A percentile compares a stretch with the other conserved stretches of the same genome.
Evolutionary conservation across 2,329 filamentous ascomycete genomes (phyloP).

Genomic region (Colletotrichum sp.): DNA sequence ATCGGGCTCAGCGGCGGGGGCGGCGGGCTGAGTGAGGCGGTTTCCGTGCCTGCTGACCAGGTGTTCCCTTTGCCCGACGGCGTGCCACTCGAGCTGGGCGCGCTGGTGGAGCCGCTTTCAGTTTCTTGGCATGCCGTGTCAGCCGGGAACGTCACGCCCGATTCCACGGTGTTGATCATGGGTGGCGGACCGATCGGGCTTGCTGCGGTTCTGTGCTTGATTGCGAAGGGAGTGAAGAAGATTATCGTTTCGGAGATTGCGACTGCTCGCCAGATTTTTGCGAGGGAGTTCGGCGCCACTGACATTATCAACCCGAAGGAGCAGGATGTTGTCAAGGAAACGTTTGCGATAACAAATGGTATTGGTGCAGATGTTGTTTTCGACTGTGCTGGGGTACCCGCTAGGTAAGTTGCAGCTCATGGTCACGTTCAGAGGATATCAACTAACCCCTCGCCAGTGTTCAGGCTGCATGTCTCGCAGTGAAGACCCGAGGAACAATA

Average conservation of each 20-base stretch:
- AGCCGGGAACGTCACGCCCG: slow-evolving; percentile 32
- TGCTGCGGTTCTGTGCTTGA: slow-evolving; percentile 63
- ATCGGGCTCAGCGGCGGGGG: slow-evolving; percentile 45
- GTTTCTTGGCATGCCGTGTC: slow-evolving; percentile 68
- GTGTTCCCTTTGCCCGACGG: slow-evolving; percentile 54
- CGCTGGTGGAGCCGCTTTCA: slow-evolving; percentile 66
- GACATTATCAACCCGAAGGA: slow-evolving; percentile 18
- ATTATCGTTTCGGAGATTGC: slow-evolving; percentile 66
- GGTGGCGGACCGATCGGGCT: slow-evolving; percentile 70
- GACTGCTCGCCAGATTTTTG: slow-evolving; percentile 53
- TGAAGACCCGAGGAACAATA: slow-evolving; percentile 27
- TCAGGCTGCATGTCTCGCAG: slow-evolving; percentile 24
- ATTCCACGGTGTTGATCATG: slow-evolving; percentile 57
- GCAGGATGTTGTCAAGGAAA: slow-evolving; percentile 22
- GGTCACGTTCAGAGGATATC: fast-evolving
- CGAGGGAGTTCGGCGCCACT: slow-evolving; percentile 56
- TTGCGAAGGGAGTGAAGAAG: slow-evolving; percentile 53
- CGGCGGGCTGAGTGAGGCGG: slow-evolving; percentile 58
- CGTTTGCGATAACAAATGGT: slow-evolving; percentile 20
- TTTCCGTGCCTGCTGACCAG: slow-evolving; percentile 51
- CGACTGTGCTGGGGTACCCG: slow-evolving; percentile 28
- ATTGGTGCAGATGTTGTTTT: slow-evolving; percentile 25
- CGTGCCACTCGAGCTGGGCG: slow-evolving; percentile 57
- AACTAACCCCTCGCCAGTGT: background rate
- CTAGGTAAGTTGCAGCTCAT: background rate